Evolutionary conservation across 2,329 filamentous ascomycete genomes (phyloP).

Genomic region (Monosporascus sp.): DNA sequence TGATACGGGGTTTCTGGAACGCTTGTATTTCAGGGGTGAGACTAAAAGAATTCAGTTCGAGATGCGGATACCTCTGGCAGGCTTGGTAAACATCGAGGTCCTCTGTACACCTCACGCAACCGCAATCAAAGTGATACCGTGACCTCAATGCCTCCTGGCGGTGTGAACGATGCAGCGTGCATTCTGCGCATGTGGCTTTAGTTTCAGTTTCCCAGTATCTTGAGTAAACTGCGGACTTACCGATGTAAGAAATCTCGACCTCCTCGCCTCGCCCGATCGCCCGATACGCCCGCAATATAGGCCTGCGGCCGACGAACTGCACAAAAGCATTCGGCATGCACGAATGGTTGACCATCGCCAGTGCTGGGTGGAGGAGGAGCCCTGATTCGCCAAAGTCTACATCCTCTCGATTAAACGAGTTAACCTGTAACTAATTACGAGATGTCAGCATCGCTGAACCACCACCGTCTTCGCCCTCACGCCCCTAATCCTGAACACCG

Average conservation of each 20-base stretch:
- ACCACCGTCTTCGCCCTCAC: background rate
- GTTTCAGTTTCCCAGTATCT: background rate
- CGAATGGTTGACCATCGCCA: conserved; percentile 59
- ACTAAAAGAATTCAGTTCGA: conserved; percentile 40
- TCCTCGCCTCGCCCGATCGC: conserved; percentile 48
- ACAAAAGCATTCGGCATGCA: conserved; percentile 57
- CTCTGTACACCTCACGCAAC: conserved; percentile 42
- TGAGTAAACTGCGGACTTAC: conserved; percentile 28
- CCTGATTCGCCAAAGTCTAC: conserved; percentile 47
- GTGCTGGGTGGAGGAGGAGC: conserved; percentile 49
- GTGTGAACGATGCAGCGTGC: conserved; percentile 37
- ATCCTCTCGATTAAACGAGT: conserved; percentile 54
- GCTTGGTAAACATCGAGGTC: conserved; percentile 52
- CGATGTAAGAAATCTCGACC: conserved; percentile 58
- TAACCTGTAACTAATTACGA: conserved; percentile 50
- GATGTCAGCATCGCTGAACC: background rate
- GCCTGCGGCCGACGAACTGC: conserved; percentile 46
- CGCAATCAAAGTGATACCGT: conserved; percentile 49
- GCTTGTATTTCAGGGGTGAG: conserved; percentile 35
- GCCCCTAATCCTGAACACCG: background rate
- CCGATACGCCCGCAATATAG: conserved; percentile 44
- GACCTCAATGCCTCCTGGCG: conserved; percentile 37
- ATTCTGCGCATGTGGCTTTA: conserved; percentile 32
- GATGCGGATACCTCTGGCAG: conserved; percentile 34
- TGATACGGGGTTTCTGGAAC: conserved; percentile 26